Base-by-base conservation (phyloP, 768 basidiomycete species). In the Termitomyces sp. region DNA sequence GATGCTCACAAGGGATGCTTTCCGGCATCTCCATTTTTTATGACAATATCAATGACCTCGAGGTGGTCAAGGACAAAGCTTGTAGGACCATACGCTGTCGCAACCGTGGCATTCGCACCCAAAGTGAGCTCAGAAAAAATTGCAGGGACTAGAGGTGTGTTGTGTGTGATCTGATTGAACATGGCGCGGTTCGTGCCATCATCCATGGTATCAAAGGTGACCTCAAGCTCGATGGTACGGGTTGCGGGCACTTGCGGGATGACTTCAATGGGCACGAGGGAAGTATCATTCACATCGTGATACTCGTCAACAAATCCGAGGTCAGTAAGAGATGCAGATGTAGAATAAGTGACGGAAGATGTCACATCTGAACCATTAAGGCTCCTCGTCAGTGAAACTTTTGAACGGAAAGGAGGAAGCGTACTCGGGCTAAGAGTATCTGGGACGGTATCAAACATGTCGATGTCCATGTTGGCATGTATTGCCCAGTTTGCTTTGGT, bases 371-470 rank as follows among this genome's bases (percentile, higher is more conserved):
- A 42, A 16, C 29, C 36, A 22, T 26, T 44, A 41, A 24, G 6
- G 28, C 34, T 20, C 22, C 4, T 49, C 33, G 37, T 20, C n/a
- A 50, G 20, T 20, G n/a, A 12, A 28, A 8, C 33, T 18, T 39
- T 28, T 4, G 31, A 16, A 5, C 36, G 45, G 42, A 24, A 54
- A 37, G 29, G 51, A 34, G 5, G 15, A 28, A 4, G 74, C 86
- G 44, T 58, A 90, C 91, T 97, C 0, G 90, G 81, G 62, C 87
- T 82, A 26, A 98, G 78, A 12, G 77, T 72, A 26, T 78, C 75
- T 0, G 96, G 93, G 15, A 94, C 68, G 15, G 63, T 76, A 69
- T 98, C 96, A 70, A 97, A 98, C 94, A 95, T 96, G 60, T 75
- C 76, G 0, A 81, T 81, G 68, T 95, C 92, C 83, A 98, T 92